phyloP scores from a whole-genome alignment of 805 yeast genomes.

The Ogataea methylovora region DNA sequence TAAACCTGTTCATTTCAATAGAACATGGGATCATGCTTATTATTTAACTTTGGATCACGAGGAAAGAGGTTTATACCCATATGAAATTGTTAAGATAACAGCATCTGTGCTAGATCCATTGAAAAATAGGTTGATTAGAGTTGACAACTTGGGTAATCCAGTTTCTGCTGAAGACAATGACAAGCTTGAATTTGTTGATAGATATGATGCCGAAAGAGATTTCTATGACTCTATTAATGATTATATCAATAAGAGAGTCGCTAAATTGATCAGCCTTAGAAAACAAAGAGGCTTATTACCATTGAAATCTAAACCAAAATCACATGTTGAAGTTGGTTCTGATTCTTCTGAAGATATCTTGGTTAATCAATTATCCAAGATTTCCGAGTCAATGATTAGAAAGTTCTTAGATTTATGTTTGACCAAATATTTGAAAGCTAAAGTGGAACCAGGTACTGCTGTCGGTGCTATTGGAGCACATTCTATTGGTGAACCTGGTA shows the following conservation, averaged over 20 bases:
- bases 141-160: conserved; percentile 62
- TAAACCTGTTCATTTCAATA: conserved; percentile 82
- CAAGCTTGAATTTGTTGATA: conserved; percentile 67
- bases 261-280: conserved; percentile 49
- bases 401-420: conserved; percentile 72
- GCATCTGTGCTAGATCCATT: conserved; percentile 53
- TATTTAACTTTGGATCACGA: conserved; percentile 57
- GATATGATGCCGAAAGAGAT: conserved; percentile 78
- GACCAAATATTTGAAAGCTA: conserved; percentile 76
- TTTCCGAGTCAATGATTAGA: conserved; percentile 51
- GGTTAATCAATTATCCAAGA: conserved; percentile 58
- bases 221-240: conserved; percentile 72
- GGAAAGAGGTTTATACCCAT: conserved; percentile 60
- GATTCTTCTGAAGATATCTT: conserved; percentile 32
- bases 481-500: conserved; percentile 98
- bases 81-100: conserved; percentile 49
- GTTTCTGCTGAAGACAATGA: conserved; percentile 36
- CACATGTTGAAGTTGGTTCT: background rate
- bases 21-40: conserved; percentile 92
- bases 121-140: conserved; percentile 51
- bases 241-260: conserved; percentile 53
- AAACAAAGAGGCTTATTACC: conserved; percentile 36
- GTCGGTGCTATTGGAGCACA: conserved; percentile 99
- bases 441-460: conserved; percentile 98
- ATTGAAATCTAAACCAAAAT: background rate